A percentile compares a stretch with the other conserved stretches of the same genome.
These are phyloP conservation scores for Drosera spatulata DNA, from an alignment of 179 eudicot genomes.

Conservation along the genomic window DNA sequence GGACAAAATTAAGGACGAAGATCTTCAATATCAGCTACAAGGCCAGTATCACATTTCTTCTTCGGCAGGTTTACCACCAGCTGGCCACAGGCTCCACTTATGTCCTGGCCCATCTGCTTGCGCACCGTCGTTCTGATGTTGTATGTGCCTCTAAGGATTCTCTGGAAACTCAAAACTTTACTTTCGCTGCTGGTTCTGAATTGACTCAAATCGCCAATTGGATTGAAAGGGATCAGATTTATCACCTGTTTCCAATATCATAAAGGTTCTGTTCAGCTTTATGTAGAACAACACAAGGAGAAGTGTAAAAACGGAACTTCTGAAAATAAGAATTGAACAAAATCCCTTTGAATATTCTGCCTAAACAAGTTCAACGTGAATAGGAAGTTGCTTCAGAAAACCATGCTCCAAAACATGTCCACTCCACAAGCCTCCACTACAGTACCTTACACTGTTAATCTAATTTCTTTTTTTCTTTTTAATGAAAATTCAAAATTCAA, in stretches of 20 bases:
- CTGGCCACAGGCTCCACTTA: conserved; percentile 98
- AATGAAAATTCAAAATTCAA: no score
- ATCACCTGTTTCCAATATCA: conserved; percentile 40
- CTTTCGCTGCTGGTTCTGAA: conserved; percentile 55
- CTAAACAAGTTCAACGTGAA: no score
- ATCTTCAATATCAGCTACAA: conserved; percentile 81
- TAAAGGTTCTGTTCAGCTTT: no score
- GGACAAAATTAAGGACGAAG: conserved; percentile 30
- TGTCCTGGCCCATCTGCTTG: conserved; percentile 98
- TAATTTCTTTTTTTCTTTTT: no score
- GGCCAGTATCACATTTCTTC: conserved; percentile 20
- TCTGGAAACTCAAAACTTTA: conserved; percentile 61
- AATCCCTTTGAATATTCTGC: no score
- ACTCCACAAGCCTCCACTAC: no score
- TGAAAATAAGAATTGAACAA: no score
- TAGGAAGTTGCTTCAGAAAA: no score
- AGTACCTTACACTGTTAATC: no score
- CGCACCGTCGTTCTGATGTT: conserved; percentile 82
- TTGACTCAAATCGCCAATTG: conserved; percentile 56
- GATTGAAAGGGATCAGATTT: conserved; percentile 91
- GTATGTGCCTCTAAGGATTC: conserved; percentile 49
- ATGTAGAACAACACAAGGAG: no score
- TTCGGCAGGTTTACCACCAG: conserved; percentile 53
- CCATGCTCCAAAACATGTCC: no score
- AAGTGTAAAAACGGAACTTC: no score